A percentile compares a stretch with the other conserved stretches of the same genome.
Evolutionary conservation across 768 basidiomycete species (phyloP).

Genomic region (Hygrocybe punicea): DNA sequence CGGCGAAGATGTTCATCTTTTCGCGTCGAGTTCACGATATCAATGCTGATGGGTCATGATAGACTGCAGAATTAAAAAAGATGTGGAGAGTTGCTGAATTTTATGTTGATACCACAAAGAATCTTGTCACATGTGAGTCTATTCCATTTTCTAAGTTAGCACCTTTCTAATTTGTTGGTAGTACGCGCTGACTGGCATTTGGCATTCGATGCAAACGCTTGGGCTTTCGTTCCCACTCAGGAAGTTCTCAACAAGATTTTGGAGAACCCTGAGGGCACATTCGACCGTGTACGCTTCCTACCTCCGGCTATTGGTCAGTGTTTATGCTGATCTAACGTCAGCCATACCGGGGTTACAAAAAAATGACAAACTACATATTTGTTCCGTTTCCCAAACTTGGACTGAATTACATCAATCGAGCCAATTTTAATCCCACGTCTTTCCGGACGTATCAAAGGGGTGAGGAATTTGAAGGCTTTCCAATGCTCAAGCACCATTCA

Average conservation of each 20-base stretch:
- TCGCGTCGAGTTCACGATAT: neutral
- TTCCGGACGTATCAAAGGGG: neutral
- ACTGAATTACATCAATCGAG: neutral
- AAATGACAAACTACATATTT: neutral
- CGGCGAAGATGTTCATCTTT: neutral
- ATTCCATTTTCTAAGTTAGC: neutral
- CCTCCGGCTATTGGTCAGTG: neutral
- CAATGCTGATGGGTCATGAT: neutral
- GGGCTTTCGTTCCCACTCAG: constrained; percentile 3
- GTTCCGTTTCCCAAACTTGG: neutral
- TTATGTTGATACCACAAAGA: neutral
- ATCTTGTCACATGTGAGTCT: neutral
- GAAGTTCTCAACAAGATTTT: neutral
- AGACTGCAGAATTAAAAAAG: neutral
- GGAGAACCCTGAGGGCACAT: neutral
- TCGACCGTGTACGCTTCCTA: neutral
- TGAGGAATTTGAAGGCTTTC: neutral
- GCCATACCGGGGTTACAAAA: constrained; percentile 5
- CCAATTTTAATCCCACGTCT: neutral
- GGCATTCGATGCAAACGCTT: neutral
- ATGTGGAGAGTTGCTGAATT: neutral
- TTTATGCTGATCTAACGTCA: neutral
- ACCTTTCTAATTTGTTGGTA: neutral
- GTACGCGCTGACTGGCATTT: neutral
- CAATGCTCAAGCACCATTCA: neutral